Evolutionary conservation across 2,329 filamentous ascomycete genomes (phyloP).

Genomic region (Colletotrichum godetiae): DNA sequence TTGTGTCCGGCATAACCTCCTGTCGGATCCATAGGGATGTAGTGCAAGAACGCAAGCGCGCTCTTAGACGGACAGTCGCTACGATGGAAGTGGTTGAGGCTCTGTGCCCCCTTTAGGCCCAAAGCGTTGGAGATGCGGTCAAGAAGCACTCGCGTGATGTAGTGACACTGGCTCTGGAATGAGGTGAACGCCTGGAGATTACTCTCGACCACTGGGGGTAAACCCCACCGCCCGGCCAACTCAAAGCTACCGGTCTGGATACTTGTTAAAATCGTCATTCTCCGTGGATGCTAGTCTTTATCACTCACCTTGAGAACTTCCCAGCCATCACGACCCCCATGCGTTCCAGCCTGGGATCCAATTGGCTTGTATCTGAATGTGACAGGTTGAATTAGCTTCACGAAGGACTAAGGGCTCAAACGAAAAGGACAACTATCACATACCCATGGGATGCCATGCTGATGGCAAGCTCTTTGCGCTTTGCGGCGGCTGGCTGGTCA

Average conservation of each 20-base stretch:
- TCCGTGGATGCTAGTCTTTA: neutral
- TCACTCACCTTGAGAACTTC: neutral
- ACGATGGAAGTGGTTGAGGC: neutral
- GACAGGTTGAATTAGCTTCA: neutral
- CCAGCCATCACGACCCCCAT: neutral
- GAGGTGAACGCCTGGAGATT: neutral
- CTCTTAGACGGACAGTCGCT: neutral
- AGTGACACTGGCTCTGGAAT: slow-evolving; percentile 3
- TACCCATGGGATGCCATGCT: slow-evolving; percentile 2
- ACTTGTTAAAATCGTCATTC: neutral
- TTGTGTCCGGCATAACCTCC: neutral
- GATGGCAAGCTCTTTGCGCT: neutral
- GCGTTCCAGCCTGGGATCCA: neutral
- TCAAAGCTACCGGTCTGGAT: neutral
- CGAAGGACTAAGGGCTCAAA: rapidly evolving
- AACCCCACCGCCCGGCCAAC: neutral
- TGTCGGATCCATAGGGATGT: neutral
- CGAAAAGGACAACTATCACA: too few relatives aligned
- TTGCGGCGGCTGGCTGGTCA: neutral
- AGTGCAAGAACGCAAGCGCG: neutral
- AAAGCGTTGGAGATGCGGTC: neutral
- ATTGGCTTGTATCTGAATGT: neutral
- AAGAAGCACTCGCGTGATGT: neutral
- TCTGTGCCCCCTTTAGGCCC: neutral
- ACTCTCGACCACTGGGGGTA: neutral